Conservation (phyloP, 257 asterid genomes). For the Schizonepeta tenuifolia region DNA sequence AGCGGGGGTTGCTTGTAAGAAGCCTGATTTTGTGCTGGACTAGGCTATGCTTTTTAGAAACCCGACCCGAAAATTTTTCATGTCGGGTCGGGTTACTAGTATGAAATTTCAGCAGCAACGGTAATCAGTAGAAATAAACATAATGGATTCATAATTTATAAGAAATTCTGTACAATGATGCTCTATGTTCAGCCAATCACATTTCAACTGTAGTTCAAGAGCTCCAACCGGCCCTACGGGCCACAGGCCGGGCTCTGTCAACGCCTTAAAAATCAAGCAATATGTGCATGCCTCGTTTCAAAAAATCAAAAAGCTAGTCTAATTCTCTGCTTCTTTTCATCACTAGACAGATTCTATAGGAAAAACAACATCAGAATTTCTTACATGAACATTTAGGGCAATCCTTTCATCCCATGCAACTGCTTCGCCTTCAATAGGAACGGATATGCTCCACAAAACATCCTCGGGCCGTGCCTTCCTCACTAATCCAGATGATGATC, state of each 20-base stretch:
- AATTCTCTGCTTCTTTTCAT: constrained; percentile 25
- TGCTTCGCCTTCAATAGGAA: constrained; percentile 44
- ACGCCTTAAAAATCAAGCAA: not conserved
- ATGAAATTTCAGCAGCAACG: not conserved
- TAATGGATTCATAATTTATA: not conserved
- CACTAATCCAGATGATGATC: constrained; percentile 41
- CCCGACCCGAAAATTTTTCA: not conserved
- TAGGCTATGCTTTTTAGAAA: not conserved
- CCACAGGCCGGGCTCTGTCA: not conserved
- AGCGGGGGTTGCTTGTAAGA: not conserved
- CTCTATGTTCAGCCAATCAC: constrained; percentile 34
- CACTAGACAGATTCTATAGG: constrained; percentile 44
- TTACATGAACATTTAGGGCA: constrained; percentile 58
- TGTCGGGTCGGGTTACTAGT: not conserved
- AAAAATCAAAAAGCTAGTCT: not conserved
- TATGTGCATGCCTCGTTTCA: not conserved
- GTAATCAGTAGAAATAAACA: constrained; percentile 3
- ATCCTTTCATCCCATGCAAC: constrained; percentile 53
- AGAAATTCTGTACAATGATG: constrained; percentile 24
- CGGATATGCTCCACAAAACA: constrained; percentile 75
- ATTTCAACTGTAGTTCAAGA: not conserved
- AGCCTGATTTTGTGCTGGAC: not conserved
- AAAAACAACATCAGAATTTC: constrained; percentile 77
- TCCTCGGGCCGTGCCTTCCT: constrained; percentile 40
- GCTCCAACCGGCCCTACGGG: not conserved